Base-by-base conservation (phyloP, 768 basidiomycete species). In the Lactarius deliciosus region DNA sequence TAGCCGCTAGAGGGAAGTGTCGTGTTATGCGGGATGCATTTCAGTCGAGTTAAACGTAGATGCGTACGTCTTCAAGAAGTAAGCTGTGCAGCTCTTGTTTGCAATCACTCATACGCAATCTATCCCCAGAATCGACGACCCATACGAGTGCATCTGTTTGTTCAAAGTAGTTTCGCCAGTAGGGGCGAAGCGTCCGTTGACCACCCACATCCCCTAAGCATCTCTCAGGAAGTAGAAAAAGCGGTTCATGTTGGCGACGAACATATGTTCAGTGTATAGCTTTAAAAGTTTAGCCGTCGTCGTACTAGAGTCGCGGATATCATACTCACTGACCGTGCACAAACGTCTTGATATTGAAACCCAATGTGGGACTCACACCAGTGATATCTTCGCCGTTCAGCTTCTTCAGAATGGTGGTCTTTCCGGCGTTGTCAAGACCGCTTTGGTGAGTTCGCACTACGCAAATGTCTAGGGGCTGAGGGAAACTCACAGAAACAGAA, bases 81-180 rank as follows among this genome's bases (percentile, higher is more conserved):
- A 99, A 83, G 72, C 82, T 88, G 71, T 90, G 88, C 25, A 98
- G 82, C 77, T 99, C 97, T 58, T 86, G 80, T 74, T 84, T 90
- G 78, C 96, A 98, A 75, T 98, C 96, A 58, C 81, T 78, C 84
- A 97, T 92, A 68, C 97, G 85, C 80, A 94, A 82, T 50, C 91
- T 84, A 78, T 98, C 96, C 43, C 90, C 85, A 0, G 95, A 96
- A 79, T 99, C 97, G 50, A 99, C 96, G 20, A 99, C 96, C 97
- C 97, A 99, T 40, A 98, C 94, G 54, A 99, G 82, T 8, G 92
- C 96, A 77, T 98, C 97, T 11, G 97, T 98, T 77, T 95, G 93
- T 77, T 99, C 97, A 72, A 98, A 98, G 79, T 98, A 98, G 77
- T 98, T 99, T 30, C 94, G 82, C 97, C 97, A 99, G 76, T 98